These are phyloP conservation scores for Calophaca sinica DNA, from an alignment of 306 rosid species.

Conservation along the genomic window DNA sequence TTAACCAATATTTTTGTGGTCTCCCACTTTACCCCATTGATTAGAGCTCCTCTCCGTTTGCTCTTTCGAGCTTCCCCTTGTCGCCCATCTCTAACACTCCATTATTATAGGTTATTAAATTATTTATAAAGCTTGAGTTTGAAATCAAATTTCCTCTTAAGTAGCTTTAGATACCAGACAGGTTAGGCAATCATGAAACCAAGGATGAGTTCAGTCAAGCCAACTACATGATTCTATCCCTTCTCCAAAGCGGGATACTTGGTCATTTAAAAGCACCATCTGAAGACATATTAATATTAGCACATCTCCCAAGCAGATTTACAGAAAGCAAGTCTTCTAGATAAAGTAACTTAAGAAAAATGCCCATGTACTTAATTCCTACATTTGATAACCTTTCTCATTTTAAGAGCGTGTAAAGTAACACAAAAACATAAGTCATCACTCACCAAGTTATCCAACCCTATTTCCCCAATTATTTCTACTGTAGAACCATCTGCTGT, in stretches of 20 bases:
- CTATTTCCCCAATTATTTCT: constrained; percentile 80
- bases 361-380: constrained; percentile 31
- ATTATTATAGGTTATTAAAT: constrained; percentile 23
- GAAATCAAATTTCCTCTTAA: constrained; percentile 27
- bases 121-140: constrained; percentile 30
- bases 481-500: constrained; percentile 76
- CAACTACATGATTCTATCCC: constrained; percentile 26
- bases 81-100: no score
- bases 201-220: constrained; percentile 25
- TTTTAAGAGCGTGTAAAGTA: constrained; percentile 29
- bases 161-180: constrained; percentile 6
- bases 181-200: constrained; percentile 26
- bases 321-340: constrained; percentile 8
- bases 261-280: constrained; percentile 22
- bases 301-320: constrained; percentile 37
- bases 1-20: no score
- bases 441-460: constrained; percentile 70
- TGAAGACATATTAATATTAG: constrained; percentile 2
- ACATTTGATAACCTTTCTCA: constrained; percentile 26
- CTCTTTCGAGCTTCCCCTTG: no score
- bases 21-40: no score
- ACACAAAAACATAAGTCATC: constrained; percentile 9
- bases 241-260: constrained; percentile 14
- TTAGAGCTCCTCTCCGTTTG: no score
- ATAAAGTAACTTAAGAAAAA: constrained; percentile 15